A percentile compares a stretch with the other conserved stretches of the same genome.
These are phyloP conservation scores for Diaporthe sp. DNA, from an alignment of 2,329 filamentous ascomycete genomes.

Conservation along the genomic window DNA sequence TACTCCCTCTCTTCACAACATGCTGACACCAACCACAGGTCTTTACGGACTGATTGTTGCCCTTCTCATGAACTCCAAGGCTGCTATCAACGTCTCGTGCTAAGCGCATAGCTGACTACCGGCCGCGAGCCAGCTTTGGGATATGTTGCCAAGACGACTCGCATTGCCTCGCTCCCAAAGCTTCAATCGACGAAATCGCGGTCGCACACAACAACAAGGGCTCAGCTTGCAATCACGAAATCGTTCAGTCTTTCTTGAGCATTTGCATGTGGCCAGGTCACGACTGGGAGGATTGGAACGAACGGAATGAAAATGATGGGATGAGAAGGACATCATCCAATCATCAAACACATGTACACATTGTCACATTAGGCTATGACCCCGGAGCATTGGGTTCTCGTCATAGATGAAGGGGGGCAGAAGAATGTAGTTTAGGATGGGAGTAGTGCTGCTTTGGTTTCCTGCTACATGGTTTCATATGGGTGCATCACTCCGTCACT, in stretches of 20 bases:
- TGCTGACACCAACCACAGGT: conserved; percentile 64
- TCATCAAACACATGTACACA: conserved; percentile 59
- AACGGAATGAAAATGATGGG: conserved; percentile 38
- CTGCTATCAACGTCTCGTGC: conserved; percentile 71
- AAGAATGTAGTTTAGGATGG: conserved; percentile 56
- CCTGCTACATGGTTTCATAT: conserved; percentile 34
- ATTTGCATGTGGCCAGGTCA: conserved; percentile 31
- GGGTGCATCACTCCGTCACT: conserved; percentile 33
- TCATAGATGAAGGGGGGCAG: conserved; percentile 58
- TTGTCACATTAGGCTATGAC: conserved; percentile 59
- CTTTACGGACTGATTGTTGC: conserved; percentile 99
- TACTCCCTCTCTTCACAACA: conserved; percentile 1
- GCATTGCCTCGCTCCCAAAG: conserved; percentile 29
- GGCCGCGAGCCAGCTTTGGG: conserved; percentile 34
- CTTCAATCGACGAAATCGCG: conserved; percentile 39
- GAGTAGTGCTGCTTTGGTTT: conserved; percentile 39
- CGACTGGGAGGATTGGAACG: conserved; percentile 21
- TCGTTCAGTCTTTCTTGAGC: conserved; percentile 1
- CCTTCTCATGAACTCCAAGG: conserved; percentile 99
- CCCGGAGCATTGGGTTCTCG: conserved; percentile 50
- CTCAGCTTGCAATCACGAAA: conserved; percentile 20
- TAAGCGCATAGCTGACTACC: conserved; percentile 50
- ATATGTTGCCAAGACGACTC: conserved; percentile 26
- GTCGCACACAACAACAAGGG: conserved; percentile 40
- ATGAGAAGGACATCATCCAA: conserved; percentile 33